phyloP scores from a whole-genome alignment of 179 eudicot genomes.

The Silene noctiflora region DNA sequence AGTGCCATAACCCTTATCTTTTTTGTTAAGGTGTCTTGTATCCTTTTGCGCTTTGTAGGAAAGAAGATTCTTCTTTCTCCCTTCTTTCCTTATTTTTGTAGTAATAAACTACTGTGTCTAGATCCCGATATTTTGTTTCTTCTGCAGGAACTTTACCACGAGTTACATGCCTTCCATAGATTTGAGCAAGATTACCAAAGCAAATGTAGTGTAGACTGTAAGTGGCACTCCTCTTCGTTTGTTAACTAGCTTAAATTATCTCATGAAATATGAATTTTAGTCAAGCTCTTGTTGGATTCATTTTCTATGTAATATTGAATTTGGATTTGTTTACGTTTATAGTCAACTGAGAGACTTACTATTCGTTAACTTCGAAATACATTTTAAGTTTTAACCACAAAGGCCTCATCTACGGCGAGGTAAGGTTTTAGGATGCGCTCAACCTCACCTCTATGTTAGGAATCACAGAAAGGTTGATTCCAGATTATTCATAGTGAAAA shows the following conservation, averaged over 20 bases:
- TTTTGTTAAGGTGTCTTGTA: not conserved
- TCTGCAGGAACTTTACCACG: conserved; percentile 90
- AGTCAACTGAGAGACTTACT: no score
- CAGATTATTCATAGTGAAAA: no score
- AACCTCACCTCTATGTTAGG: no score
- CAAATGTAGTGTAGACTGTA: conserved; percentile 70
- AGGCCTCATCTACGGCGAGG: no score
- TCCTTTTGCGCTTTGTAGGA: not conserved
- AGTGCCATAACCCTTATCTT: conserved; percentile 28
- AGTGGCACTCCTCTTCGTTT: conserved; percentile 4
- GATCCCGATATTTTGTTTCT: conserved; percentile 9
- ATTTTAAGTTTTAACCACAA: no score
- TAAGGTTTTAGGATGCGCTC: no score
- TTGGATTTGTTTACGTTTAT: no score
- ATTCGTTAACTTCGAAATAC: no score
- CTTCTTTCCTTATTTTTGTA: not conserved
- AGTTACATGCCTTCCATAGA: conserved; percentile 80
- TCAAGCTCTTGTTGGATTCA: not conserved
- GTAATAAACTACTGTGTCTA: not conserved
- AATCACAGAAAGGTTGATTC: no score
- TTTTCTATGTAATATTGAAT: no score
- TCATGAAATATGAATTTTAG: not conserved
- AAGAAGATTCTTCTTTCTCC: not conserved
- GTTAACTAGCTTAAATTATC: not conserved
- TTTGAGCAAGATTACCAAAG: conserved; percentile 84